Conservation (phyloP, 371 early-diverging fungal genomes). For the Polyrhizophydium stewartii region DNA sequence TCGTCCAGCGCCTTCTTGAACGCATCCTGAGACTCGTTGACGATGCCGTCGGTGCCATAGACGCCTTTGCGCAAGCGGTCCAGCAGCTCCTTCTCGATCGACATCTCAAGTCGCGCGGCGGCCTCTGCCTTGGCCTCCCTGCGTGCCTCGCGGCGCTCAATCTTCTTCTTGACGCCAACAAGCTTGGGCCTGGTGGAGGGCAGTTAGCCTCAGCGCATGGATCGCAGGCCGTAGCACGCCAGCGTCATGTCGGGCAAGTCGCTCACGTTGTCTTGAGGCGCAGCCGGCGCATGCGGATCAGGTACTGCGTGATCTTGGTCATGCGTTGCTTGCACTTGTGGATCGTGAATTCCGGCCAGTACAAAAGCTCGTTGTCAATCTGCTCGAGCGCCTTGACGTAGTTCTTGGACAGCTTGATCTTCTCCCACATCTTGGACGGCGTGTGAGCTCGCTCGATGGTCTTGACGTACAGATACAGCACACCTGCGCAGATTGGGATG, state of each 20-base stretch:
- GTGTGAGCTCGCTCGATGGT: constrained; percentile 96
- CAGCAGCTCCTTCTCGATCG: constrained; percentile 97
- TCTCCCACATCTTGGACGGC: constrained; percentile 96
- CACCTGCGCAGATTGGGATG: constrained; percentile 33
- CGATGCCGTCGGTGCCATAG: constrained; percentile 78
- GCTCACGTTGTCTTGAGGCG: constrained; percentile 69
- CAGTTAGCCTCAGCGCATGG: background rate
- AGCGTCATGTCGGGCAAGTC: background rate
- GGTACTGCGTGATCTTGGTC: constrained; percentile 95
- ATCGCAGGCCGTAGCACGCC: background rate
- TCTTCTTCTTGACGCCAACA: constrained; percentile 89
- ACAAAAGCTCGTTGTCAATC: constrained; percentile 90
- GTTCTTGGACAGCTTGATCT: constrained; percentile 87
- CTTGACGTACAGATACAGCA: constrained; percentile 91
- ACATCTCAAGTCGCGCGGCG: constrained; percentile 91
- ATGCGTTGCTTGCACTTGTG: constrained; percentile 99
- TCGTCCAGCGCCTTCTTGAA: constrained; percentile 71
- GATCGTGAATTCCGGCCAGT: constrained; percentile 88
- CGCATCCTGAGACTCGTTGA: constrained; percentile 75
- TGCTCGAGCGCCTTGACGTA: constrained; percentile 88
- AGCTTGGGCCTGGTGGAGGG: constrained; percentile 59
- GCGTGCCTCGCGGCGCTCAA: constrained; percentile 85
- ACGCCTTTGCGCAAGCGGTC: constrained; percentile 90
- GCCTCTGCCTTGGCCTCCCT: constrained; percentile 93
- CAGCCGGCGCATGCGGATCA: constrained; percentile 92